Evolutionary conservation across 176 grass and related monocot genomes (phyloP).

Genomic region (Alopecurus myosuroides): DNA sequence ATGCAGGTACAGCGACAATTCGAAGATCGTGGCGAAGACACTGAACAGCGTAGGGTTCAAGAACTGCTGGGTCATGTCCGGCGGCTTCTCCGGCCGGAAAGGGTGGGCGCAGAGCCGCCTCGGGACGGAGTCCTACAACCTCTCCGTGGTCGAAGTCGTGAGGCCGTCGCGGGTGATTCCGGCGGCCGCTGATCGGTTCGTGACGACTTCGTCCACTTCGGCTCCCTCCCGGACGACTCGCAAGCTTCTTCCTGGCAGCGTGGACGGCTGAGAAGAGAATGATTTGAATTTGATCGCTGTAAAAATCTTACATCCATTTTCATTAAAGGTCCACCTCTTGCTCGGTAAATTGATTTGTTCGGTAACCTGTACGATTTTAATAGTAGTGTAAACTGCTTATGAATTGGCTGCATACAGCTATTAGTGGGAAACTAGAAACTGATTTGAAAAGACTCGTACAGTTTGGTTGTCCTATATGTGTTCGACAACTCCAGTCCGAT

Average conservation of each 20-base stretch:
- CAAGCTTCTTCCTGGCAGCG: slow-evolving; percentile 73
- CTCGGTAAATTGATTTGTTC: not conserved
- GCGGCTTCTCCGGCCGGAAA: slow-evolving; percentile 78
- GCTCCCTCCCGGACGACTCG: slow-evolving; percentile 23
- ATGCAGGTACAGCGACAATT: slow-evolving; percentile 59
- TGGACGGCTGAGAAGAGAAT: not conserved
- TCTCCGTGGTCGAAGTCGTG: slow-evolving; percentile 61
- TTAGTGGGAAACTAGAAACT: not conserved
- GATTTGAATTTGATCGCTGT: not conserved
- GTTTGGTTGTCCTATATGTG: too few relatives aligned
- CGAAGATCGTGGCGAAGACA: slow-evolving; percentile 68
- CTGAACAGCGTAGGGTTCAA: slow-evolving; percentile 65
- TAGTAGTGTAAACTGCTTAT: not conserved
- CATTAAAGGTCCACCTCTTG: not conserved
- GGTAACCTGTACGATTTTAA: not conserved
- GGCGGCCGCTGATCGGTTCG: slow-evolving; percentile 36
- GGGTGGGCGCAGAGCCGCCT: slow-evolving; percentile 82
- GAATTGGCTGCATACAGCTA: not conserved
- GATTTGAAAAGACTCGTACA: not conserved
- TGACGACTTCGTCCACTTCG: slow-evolving; percentile 38
- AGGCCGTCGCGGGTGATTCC: slow-evolving; percentile 75
- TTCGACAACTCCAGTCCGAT: too few relatives aligned
- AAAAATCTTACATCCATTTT: not conserved
- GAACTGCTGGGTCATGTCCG: slow-evolving; percentile 79
- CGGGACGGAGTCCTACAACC: slow-evolving; percentile 54